Conservation (phyloP, 371 early-diverging fungal genomes). For the Rhizopus microsporus region DNA sequence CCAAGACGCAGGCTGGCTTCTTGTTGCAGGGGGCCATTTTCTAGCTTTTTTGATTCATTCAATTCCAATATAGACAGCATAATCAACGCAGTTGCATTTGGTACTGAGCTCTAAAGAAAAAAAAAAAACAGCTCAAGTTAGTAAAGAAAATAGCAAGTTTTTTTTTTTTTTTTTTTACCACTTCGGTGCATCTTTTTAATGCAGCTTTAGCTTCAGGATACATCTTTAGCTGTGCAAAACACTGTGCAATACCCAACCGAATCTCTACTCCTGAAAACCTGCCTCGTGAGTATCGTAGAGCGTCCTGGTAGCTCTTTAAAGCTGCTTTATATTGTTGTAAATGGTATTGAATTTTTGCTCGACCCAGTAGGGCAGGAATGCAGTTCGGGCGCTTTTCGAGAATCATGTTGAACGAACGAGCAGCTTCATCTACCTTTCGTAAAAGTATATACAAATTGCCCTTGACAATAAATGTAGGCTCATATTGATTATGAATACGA, state of each 20-base stretch:
- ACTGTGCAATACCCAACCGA: slow-evolving; percentile 86
- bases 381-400: slow-evolving; percentile 60
- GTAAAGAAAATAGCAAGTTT: neutral
- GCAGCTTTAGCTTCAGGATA: slow-evolving; percentile 66
- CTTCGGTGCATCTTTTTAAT: slow-evolving; percentile 68
- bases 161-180: slow-evolving; percentile 35
- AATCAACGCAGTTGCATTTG: slow-evolving; percentile 66
- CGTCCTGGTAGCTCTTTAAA: slow-evolving; percentile 73
- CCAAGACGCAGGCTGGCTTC: slow-evolving; percentile 41
- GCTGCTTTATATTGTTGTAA: slow-evolving; percentile 63
- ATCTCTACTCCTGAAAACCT: slow-evolving; percentile 59
- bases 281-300: slow-evolving; percentile 58
- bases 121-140: neutral
- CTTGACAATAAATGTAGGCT: slow-evolving; percentile 72
- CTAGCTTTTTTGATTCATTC: slow-evolving; percentile 63
- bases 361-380: slow-evolving; percentile 81
- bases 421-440: slow-evolving; percentile 66
- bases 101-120: slow-evolving; percentile 17
- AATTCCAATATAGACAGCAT: slow-evolving; percentile 78
- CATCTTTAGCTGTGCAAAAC: slow-evolving; percentile 79
- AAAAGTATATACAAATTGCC: slow-evolving; percentile 63
- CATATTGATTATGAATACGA: slow-evolving; percentile 68
- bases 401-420: slow-evolving; percentile 67
- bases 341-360: slow-evolving; percentile 64
- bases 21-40: slow-evolving; percentile 35